A percentile compares a stretch with the other conserved stretches of the same genome.
phyloP scores from a whole-genome alignment of 345 rosid genomes.

The Eucalyptus pauciflora region DNA sequence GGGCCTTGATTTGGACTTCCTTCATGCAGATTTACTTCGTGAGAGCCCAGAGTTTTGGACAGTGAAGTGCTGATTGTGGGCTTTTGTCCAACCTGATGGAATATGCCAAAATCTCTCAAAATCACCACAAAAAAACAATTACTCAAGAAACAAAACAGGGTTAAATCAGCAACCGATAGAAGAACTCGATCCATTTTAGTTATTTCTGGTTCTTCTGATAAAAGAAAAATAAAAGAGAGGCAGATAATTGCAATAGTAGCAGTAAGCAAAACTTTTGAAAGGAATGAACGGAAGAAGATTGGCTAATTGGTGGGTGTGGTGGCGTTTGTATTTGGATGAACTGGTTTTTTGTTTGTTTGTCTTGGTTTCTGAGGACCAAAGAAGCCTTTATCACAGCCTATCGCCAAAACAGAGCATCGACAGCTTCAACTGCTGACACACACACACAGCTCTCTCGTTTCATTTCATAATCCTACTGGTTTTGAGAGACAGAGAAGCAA shows the following conservation, averaged over 20 bases:
- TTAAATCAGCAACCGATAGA: not conserved
- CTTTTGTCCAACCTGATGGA: not conserved
- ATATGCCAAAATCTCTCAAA: not conserved
- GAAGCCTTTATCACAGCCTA: constrained; percentile 47
- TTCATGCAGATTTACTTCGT: not conserved
- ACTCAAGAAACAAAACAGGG: not conserved
- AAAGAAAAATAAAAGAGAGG: not conserved
- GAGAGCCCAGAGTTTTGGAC: not conserved
- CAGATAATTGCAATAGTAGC: not conserved
- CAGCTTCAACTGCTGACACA: not conserved
- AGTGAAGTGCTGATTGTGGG: not conserved
- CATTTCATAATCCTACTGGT: not conserved
- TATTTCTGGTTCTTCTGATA: not conserved
- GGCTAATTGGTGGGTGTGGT: not conserved
- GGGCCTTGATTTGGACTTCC: not conserved
- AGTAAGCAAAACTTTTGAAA: not conserved
- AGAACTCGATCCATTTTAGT: not conserved
- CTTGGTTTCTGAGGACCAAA: constrained; percentile 46
- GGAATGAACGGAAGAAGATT: not conserved
- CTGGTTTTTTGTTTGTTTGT: constrained; percentile 12
- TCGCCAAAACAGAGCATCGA: not conserved
- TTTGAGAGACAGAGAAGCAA: not conserved
- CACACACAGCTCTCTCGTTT: not conserved
- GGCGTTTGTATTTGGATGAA: not conserved
- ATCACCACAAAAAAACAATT: not conserved